Conservation (phyloP, 345 rosid genomes). For the Lumnitzera littorea region DNA sequence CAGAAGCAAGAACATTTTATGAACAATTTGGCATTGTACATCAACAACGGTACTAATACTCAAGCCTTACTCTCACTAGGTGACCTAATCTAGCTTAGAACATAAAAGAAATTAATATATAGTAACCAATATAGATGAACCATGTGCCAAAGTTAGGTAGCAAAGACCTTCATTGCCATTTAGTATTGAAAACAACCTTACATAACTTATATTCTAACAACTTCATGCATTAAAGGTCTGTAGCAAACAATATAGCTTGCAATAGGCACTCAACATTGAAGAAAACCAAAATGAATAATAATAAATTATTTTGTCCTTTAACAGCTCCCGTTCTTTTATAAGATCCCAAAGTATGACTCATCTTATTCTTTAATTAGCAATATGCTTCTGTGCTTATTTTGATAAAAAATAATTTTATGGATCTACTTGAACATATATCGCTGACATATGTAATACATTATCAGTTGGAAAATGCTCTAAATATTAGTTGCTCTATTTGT, state of each 20-base stretch:
- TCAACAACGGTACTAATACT: not conserved
- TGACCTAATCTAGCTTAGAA: too few species aligned
- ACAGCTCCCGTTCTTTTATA: not conserved
- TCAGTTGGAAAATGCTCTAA: too few species aligned
- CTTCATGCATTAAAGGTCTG: conserved; percentile 52
- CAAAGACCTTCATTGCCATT: conserved; percentile 35
- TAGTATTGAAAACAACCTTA: conserved; percentile 45
- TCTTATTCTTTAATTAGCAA: not conserved
- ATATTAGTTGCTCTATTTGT: too few species aligned
- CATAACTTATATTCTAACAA: conserved; percentile 15
- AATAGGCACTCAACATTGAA: not conserved
- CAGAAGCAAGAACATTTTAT: conserved; percentile 8
- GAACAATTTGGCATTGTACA: not conserved
- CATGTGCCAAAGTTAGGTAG: conserved; percentile 43
- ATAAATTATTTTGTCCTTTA: not conserved
- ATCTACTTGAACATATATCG: not conserved
- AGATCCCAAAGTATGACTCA: not conserved
- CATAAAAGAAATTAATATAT: not conserved
- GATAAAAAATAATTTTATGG: not conserved
- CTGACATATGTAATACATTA: too few species aligned
- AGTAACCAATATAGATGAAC: conserved; percentile 33
- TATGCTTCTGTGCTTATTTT: not conserved
- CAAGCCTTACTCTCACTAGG: too few species aligned
- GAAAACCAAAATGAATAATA: not conserved
- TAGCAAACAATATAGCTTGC: conserved; percentile 5